Percentiles rank a stretch among this genome's conserved stretches.
phyloP scores from a whole-genome alignment of 345 rosid genomes.

The Odontarrhena argentea region DNA sequence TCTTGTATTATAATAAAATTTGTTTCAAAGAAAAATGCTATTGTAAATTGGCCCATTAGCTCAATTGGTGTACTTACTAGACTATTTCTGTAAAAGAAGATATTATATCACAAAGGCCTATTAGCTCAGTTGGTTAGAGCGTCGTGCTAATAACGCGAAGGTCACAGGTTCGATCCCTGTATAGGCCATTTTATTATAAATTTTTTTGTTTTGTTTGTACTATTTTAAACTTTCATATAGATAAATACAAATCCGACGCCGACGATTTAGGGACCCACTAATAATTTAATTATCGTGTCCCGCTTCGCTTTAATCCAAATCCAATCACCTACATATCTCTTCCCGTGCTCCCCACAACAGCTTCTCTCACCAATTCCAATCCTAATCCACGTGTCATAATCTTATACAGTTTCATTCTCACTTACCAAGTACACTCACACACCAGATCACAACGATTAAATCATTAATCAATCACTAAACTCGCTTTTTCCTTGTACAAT shows the following conservation, averaged over 20 bases:
- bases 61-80: too few relatives aligned
- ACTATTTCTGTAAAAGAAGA: too few relatives aligned
- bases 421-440: neutral
- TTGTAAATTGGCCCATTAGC: conserved; percentile 32
- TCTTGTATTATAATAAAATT: neutral
- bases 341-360: neutral
- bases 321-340: conserved; percentile 17
- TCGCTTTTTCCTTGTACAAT: neutral
- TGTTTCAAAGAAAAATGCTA: too few relatives aligned
- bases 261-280: conserved; percentile 33
- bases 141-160: conserved; percentile 96
- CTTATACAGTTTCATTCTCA: accelerated
- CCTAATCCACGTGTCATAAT: conserved; percentile 12
- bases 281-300: conserved; percentile 26
- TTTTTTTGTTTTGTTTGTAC: neutral
- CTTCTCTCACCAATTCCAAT: neutral
- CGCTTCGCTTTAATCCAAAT: conserved; percentile 36
- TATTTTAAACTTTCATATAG: neutral
- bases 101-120: conserved; percentile 1
- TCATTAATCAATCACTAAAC: conserved; percentile 5
- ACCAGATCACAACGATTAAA: conserved; percentile 17
- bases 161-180: conserved; percentile 77
- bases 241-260: conserved; percentile 29
- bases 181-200: conserved; percentile 39
- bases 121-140: conserved; percentile 78